Conservation (phyloP, 1,284 basidiomycete species). For the Cryptococcus sp. region DNA sequence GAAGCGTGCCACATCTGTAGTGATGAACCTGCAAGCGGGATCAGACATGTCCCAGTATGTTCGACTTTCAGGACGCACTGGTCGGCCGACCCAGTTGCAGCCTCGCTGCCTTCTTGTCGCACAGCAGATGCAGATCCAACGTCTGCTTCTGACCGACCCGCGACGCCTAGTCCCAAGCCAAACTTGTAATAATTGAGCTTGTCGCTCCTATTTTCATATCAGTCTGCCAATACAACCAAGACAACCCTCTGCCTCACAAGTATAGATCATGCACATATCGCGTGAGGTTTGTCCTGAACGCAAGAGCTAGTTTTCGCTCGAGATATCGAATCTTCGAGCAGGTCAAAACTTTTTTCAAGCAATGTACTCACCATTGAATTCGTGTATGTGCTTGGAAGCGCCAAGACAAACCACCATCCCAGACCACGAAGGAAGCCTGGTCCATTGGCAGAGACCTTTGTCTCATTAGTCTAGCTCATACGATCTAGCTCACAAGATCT, state of each 20-base stretch:
- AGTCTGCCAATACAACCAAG: not conserved
- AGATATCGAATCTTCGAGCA: constrained; percentile 74
- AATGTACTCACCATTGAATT: constrained; percentile 76
- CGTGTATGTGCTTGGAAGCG: constrained; percentile 91
- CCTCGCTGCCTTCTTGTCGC: constrained; percentile 52
- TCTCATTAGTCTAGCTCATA: not conserved
- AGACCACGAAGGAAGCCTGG: constrained; percentile 81
- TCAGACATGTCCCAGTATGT: constrained; percentile 18
- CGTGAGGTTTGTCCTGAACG: constrained; percentile 81
- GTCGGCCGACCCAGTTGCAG: constrained; percentile 68
- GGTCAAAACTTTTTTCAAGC: not conserved
- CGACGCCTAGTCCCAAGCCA: constrained; percentile 51
- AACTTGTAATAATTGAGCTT: constrained; percentile 60
- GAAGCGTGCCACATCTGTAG: constrained; percentile 89
- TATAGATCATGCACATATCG: constrained; percentile 93
- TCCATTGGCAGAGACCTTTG: constrained; percentile 74
- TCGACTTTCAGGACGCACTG: constrained; percentile 55
- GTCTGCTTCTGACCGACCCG: constrained; percentile 10
- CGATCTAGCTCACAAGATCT: constrained; percentile 63
- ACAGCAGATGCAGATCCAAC: constrained; percentile 7
- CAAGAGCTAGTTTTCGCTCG: constrained; percentile 83
- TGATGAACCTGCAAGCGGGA: constrained; percentile 67
- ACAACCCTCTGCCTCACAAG: constrained; percentile 57
- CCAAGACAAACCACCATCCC: constrained; percentile 84
- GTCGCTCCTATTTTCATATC: constrained; percentile 39